These are phyloP conservation scores for Lecanicillium sp. DNA, from an alignment of 2,329 filamentous ascomycete genomes.

Conservation along the genomic window DNA sequence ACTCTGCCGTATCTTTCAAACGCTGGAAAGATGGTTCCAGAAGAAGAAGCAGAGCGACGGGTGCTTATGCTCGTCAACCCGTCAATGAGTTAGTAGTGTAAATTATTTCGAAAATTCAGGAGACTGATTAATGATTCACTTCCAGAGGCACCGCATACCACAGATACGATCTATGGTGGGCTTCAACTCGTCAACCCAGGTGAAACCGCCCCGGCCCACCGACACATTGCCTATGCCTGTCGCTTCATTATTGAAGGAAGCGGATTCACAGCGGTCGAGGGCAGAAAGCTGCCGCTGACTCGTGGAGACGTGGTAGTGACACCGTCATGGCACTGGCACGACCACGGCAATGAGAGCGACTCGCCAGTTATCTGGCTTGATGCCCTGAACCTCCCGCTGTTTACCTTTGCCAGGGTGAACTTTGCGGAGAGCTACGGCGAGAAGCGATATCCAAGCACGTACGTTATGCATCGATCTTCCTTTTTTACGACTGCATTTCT, in stretches of 20 bases:
- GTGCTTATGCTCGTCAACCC: conserved; percentile 36
- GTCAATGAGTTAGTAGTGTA: conserved; percentile 18
- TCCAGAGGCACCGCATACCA: conserved; percentile 44
- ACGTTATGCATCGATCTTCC: conserved; percentile 9
- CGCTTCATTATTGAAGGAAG: conserved; percentile 51
- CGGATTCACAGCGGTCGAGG: conserved; percentile 51
- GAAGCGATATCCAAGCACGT: conserved; percentile 39
- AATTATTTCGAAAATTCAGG: no score
- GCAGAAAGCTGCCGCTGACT: conserved; percentile 41
- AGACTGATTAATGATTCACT: no score
- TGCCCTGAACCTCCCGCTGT: conserved; percentile 45
- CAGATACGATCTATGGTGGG: conserved; percentile 50
- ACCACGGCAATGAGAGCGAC: conserved; percentile 50
- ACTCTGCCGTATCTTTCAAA: conserved; percentile 25
- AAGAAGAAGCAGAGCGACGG: conserved; percentile 32
- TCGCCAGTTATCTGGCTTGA: conserved; percentile 52
- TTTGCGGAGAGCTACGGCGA: conserved; percentile 44
- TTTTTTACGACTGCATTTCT: neutral
- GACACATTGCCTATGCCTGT: conserved; percentile 48
- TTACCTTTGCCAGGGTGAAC: conserved; percentile 41
- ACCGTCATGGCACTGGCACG: conserved; percentile 52
- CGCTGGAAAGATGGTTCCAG: conserved; percentile 26
- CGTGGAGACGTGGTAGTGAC: conserved; percentile 50
- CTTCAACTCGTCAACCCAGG: conserved; percentile 49
- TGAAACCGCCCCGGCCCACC: conserved; percentile 46